A percentile compares a stretch with the other conserved stretches of the same genome.
phyloP scores from a whole-genome alignment of 805 yeast species.

The Yamadazyma insecticola region DNA sequence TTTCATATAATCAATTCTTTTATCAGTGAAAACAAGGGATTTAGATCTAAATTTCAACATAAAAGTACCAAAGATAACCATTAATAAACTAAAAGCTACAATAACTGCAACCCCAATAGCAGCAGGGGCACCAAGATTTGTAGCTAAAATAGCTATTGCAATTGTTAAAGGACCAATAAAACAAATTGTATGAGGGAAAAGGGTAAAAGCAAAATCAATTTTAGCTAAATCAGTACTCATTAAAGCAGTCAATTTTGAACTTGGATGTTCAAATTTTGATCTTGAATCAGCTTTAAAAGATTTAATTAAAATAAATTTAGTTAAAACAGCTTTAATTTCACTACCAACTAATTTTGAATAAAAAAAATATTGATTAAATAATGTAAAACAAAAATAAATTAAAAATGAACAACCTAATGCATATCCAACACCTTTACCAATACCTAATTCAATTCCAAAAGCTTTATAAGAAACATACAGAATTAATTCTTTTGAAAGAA shows the following conservation, averaged over 20 bases:
- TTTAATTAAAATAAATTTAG: constrained; percentile 66
- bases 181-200: constrained; percentile 56
- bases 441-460: constrained; percentile 17
- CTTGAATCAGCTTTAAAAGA: constrained; percentile 56
- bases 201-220: constrained; percentile 69
- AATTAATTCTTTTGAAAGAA: constrained; percentile 33
- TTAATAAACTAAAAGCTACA: constrained; percentile 43
- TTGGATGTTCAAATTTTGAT: constrained; percentile 57
- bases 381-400: constrained; percentile 18
- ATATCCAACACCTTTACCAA: constrained; percentile 37
- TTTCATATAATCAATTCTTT: constrained; percentile 67
- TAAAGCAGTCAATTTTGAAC: constrained; percentile 68
- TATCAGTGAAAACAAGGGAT: constrained; percentile 66
- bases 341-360: constrained; percentile 62
- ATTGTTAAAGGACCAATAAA: constrained; percentile 63
- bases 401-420: constrained; percentile 32
- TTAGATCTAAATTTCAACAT: constrained; percentile 52
- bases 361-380: constrained; percentile 60
- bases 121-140: constrained; percentile 68
- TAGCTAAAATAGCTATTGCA: constrained; percentile 57
- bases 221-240: constrained; percentile 80
- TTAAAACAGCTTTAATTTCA: constrained; percentile 65
- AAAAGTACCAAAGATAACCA: constrained; percentile 43
- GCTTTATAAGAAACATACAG: constrained; percentile 26
- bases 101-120: constrained; percentile 63